Evolutionary conservation across 1,284 basidiomycete species (phyloP), one percentile per base, ranked within the genome.

Genomic region (Puccinia sorghi): DNA sequence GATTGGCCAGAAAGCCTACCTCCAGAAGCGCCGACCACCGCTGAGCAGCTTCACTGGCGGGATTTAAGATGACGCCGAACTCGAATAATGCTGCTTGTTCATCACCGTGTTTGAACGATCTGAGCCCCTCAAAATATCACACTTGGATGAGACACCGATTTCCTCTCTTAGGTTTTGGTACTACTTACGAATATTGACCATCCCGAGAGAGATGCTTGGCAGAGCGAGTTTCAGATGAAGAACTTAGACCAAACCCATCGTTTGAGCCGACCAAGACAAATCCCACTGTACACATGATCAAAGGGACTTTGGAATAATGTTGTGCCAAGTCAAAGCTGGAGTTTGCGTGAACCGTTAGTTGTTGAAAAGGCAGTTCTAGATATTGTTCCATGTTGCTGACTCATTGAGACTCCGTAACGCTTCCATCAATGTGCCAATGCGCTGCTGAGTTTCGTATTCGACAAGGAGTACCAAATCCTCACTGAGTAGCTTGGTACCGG

Each of bases 21-120:
- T 90, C 87, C 32, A 94, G 84, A 48, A 97, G 84, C 72, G 90
- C 89, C 0, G 92, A 89, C 90, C 93, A 95, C 81, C 89, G 89
- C 84, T 97, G 94, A 6, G 92, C 92, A 7, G 87, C 85, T 83
- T 93, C 92, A 59, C 91, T 93, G 37, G 97, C 84, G 0, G 96
- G 96, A 83, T 98, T 92, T 9, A 98, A 81, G 5, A 97, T 83
- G 9, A 92, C 87, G 0, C 88, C 90, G 54, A 97, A 86, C 52
- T 92, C 90, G 80, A 91, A 89, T 22, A 91, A 82, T 0, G 94
- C 91, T 0, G 87, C 89, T 0, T 86, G 83, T 8, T 89, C 87
- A 81, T 93, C 87, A 4, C 94, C 93, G 57, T 90, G 85, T 37
- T 88, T 85, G 83, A 94, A 90, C 4, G 89, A 87, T 17, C 91